Conservation (phyloP, 345 rosid species). For the Lagerstroemia speciosa region DNA sequence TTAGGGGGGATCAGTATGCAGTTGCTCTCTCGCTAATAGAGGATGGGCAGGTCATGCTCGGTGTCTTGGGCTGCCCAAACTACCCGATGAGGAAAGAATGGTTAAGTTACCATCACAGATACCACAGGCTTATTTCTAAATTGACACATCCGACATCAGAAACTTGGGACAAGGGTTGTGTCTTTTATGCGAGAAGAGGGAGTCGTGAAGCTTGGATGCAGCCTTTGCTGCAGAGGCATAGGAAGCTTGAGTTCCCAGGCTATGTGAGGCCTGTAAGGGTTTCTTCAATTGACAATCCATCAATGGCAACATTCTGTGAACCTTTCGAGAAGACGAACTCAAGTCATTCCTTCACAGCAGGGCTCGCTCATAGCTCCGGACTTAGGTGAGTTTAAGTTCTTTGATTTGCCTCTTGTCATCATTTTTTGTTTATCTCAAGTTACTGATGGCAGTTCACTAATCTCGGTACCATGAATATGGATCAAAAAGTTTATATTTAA, state of each 20-base stretch:
- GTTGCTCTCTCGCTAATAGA: conserved; percentile 76
- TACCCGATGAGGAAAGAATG: conserved; percentile 76
- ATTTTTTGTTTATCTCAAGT: conserved; percentile 8
- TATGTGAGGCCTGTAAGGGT: conserved; percentile 45
- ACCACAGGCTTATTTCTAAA: conserved; percentile 18
- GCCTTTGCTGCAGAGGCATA: conserved; percentile 40
- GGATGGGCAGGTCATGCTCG: conserved; percentile 62
- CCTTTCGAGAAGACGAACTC: conserved; percentile 87
- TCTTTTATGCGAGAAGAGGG: conserved; percentile 65
- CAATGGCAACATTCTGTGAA: conserved; percentile 76
- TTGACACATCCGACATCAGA: conserved; percentile 26
- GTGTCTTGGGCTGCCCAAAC: conserved; percentile 86
- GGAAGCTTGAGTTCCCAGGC: conserved; percentile 34
- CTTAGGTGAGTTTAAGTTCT: conserved; percentile 39
- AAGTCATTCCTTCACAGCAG: conserved; percentile 63
- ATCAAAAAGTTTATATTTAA: no score
- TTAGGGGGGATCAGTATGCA: conserved; percentile 90
- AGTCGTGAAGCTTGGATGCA: conserved; percentile 88
- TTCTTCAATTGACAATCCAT: conserved; percentile 71
- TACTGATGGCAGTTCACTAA: neutral
- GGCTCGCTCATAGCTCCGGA: conserved; percentile 67
- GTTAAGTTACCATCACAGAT: conserved; percentile 40
- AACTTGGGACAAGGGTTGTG: conserved; percentile 60
- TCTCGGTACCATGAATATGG: no score
- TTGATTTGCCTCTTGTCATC: neutral